Evolutionary conservation across 202 grass and related monocot species (phyloP).

Genomic region (Schoenoplectus tabernaemontani): DNA sequence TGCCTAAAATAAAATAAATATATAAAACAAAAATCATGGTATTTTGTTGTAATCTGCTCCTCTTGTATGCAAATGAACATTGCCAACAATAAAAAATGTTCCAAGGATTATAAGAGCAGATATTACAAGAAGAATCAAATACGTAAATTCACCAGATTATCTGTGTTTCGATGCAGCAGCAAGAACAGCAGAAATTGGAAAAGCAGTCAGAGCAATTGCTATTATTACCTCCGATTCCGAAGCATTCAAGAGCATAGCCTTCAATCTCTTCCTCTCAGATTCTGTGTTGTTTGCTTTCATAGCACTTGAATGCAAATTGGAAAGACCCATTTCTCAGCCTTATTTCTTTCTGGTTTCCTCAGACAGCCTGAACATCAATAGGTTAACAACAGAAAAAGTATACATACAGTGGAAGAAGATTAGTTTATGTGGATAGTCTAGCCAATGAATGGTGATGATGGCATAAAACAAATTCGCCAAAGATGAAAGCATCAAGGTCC

Average conservation of each 20-base stretch:
- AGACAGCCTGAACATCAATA: neutral
- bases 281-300: neutral
- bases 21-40: neutral
- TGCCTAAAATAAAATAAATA: neutral
- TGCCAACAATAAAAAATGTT: neutral
- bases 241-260: neutral
- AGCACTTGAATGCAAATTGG: neutral
- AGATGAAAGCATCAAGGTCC: neutral
- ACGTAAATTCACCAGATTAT: neutral
- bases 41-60: neutral
- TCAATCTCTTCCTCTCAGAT: neutral
- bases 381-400: neutral
- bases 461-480: neutral
- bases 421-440: neutral
- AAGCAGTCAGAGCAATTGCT: neutral
- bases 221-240: neutral
- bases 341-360: neutral
- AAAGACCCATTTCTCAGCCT: neutral
- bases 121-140: neutral
- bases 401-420: neutral
- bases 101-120: neutral
- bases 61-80: neutral
- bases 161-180: neutral
- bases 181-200: neutral
- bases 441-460: neutral